A percentile compares a stretch with the other conserved stretches of the same genome.
phyloP scores from a whole-genome alignment of 768 basidiomycete species.

The Boletus vinaceobasis region DNA sequence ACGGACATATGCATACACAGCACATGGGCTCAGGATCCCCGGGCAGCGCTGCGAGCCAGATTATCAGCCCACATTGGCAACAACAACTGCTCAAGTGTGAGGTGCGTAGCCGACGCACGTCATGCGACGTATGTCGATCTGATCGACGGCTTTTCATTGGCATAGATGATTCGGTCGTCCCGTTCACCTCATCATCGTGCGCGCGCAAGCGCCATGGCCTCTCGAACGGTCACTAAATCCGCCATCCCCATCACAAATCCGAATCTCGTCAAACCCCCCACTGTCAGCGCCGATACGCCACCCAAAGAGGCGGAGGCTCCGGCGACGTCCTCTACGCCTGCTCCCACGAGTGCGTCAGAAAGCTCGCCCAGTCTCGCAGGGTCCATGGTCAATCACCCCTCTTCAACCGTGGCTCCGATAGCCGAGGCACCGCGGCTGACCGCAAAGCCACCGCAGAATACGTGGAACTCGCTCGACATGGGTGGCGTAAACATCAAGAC shows the following conservation, averaged over 20 bases:
- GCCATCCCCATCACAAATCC: constrained; percentile 93
- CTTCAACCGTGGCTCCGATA: constrained; percentile 73
- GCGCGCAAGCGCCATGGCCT: constrained; percentile 90
- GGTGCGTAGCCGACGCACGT: constrained; percentile 49
- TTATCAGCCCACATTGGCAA: constrained; percentile 86
- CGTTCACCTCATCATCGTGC: constrained; percentile 93
- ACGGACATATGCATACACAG: constrained; percentile 56
- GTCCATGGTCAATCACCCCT: constrained; percentile 56
- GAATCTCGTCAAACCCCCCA: constrained; percentile 58
- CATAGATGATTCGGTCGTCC: constrained; percentile 77
- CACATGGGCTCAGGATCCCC: constrained; percentile 61
- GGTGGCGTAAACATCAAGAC: constrained; percentile 94
- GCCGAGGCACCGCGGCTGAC: constrained; percentile 64
- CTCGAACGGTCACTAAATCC: constrained; percentile 79
- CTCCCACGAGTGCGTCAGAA: constrained; percentile 31
- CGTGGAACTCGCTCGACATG: constrained; percentile 93
- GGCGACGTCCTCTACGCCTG: constrained; percentile 28
- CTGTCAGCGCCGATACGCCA: constrained; percentile 23
- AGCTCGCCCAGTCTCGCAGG: constrained; percentile 34
- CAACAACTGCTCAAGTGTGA: constrained; percentile 91
- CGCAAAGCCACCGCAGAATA: constrained; percentile 65
- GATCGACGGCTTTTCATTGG: constrained; percentile 18
- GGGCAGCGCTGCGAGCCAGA: constrained; percentile 50
- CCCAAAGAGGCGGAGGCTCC: constrained; percentile 31
- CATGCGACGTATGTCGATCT: constrained; percentile 15